Conservation (phyloP, 2,329 filamentous ascomycete species). For the Pseudogymnoascus sp. region DNA sequence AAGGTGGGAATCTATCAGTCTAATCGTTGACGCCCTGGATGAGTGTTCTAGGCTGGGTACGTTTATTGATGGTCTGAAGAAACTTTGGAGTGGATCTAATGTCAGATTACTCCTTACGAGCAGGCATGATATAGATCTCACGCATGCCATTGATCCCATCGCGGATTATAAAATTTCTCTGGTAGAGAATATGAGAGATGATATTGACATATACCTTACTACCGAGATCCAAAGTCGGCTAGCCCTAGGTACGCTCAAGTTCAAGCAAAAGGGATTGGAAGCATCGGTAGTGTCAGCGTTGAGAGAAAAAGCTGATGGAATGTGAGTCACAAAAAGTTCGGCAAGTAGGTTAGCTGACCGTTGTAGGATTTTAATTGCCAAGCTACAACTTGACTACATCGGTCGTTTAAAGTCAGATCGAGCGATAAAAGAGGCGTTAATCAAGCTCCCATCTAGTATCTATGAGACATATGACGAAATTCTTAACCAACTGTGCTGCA, state of each 20-base stretch:
- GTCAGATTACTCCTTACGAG: slow-evolving; percentile 13
- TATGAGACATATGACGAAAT: slow-evolving; percentile 15
- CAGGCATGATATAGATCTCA: slow-evolving; percentile 8
- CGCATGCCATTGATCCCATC: slow-evolving; percentile 6
- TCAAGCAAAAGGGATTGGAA: slow-evolving; percentile 10
- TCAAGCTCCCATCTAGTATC: slow-evolving; percentile 10
- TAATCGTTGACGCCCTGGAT: slow-evolving; percentile 13
- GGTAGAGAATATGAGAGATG: slow-evolving; percentile 13
- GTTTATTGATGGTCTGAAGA: background rate
- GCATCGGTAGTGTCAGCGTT: slow-evolving; percentile 3
- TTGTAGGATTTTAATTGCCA: slow-evolving; percentile 14
- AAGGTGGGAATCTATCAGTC: slow-evolving; percentile 2
- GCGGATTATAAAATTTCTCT: slow-evolving; percentile 8
- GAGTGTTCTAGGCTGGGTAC: background rate
- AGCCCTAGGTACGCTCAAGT: slow-evolving; percentile 10
- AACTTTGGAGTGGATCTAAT: background rate
- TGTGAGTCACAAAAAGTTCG: slow-evolving; percentile 7
- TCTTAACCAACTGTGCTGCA: slow-evolving; percentile 12
- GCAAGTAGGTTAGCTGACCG: background rate
- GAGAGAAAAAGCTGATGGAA: slow-evolving; percentile 12
- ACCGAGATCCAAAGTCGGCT: slow-evolving; percentile 1
- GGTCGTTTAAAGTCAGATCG: slow-evolving; percentile 11
- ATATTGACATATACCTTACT: slow-evolving; percentile 14
- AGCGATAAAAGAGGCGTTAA: slow-evolving; percentile 9
- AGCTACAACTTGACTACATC: slow-evolving; percentile 16